These are phyloP conservation scores for Yamadazyma dendronema DNA, from an alignment of 1,139 yeast species.

Conservation along the genomic window DNA sequence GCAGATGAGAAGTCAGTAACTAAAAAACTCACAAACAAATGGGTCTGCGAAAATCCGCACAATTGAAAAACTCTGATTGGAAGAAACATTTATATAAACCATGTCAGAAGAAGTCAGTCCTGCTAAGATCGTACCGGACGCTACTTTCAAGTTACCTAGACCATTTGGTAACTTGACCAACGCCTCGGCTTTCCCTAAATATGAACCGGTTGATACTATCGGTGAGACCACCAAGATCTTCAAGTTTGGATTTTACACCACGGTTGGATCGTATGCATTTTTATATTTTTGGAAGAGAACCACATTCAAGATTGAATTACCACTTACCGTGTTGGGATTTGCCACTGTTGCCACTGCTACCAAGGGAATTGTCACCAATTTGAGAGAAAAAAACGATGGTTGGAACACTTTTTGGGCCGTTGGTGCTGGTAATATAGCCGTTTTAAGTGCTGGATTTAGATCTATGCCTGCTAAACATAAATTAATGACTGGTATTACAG, in stretches of 20 bases:
- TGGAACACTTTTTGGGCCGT: slow-evolving; percentile 51
- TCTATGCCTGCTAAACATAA: slow-evolving; percentile 44
- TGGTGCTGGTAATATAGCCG: slow-evolving; percentile 42
- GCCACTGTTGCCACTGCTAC: slow-evolving; percentile 45
- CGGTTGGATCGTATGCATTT: slow-evolving; percentile 51
- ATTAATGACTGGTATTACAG: slow-evolving; percentile 40
- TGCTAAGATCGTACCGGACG: slow-evolving; percentile 36
- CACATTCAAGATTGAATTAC: slow-evolving; percentile 43
- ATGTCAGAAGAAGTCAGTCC: slow-evolving; percentile 14
- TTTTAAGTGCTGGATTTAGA: slow-evolving; percentile 42
- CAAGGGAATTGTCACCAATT: slow-evolving; percentile 40
- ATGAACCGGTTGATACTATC: slow-evolving; percentile 46
- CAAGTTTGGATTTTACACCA: slow-evolving; percentile 42
- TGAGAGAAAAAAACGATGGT: slow-evolving; percentile 49
- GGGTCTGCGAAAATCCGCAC: background rate
- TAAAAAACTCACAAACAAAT: no score
- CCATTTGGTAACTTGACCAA: slow-evolving; percentile 42
- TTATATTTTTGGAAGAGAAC: slow-evolving; percentile 48
- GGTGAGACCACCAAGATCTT: slow-evolving; percentile 41
- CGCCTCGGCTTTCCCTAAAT: slow-evolving; percentile 44
- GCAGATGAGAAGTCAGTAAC: no score
- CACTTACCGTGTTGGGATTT: slow-evolving; percentile 40
- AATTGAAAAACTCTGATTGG: no score
- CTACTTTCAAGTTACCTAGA: slow-evolving; percentile 42
- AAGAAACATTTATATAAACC: slow-evolving; percentile 8